A percentile compares a stretch with the other conserved stretches of the same genome.
These are phyloP conservation scores for Skeletonema grethae DNA, from an alignment of 108 stramenopile species.

Conservation along the genomic window DNA sequence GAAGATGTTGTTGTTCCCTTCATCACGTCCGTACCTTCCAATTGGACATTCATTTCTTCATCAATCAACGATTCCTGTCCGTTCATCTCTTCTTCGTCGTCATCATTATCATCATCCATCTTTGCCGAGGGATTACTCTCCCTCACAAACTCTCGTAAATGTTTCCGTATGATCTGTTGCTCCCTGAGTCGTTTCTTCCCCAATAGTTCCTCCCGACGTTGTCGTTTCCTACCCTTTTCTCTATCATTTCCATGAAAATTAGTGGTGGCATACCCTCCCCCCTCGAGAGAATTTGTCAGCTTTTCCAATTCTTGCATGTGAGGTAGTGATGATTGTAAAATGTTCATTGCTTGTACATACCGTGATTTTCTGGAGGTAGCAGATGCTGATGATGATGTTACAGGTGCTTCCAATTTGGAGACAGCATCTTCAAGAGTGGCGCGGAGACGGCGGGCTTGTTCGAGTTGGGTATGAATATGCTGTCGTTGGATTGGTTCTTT, in stretches of 20 bases:
- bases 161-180: slow-evolving; percentile 17
- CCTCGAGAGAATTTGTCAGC: slow-evolving; percentile 29
- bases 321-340: slow-evolving; percentile 22
- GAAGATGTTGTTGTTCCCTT: background rate
- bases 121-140: slow-evolving; percentile 19
- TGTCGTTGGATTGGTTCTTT: slow-evolving; percentile 11
- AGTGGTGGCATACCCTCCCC: background rate
- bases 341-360: slow-evolving; percentile 25
- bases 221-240: slow-evolving; percentile 13
- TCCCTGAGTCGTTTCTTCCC: slow-evolving; percentile 12
- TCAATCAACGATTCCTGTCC: background rate
- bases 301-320: slow-evolving; percentile 30
- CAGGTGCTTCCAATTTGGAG: slow-evolving; percentile 16
- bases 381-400: slow-evolving; percentile 17
- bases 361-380: background rate
- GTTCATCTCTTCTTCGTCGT: slow-evolving; percentile 18
- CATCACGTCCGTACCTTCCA: background rate
- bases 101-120: slow-evolving; percentile 13
- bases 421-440: slow-evolving; percentile 35
- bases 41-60: background rate
- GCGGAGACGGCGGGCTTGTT: slow-evolving; percentile 26
- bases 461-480: slow-evolving; percentile 21
- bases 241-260: slow-evolving; percentile 9
- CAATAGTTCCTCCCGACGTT: slow-evolving; percentile 5
- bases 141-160: slow-evolving; percentile 24